Conservation (phyloP, 2,329 filamentous ascomycete genomes). For the Nothophoma quercina region DNA sequence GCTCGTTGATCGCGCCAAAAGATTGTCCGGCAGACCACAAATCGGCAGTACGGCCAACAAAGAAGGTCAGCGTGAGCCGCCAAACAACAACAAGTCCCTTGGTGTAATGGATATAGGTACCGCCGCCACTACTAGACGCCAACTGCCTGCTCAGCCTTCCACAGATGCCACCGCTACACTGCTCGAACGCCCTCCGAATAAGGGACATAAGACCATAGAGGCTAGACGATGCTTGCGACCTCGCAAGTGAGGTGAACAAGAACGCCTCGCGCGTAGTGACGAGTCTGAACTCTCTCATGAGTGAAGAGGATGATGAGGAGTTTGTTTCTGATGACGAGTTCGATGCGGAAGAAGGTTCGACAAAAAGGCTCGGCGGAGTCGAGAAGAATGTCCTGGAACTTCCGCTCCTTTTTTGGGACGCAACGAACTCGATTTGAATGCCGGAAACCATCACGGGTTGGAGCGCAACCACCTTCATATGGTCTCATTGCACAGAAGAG, state of each 20-base stretch:
- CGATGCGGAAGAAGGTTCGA: too few species aligned
- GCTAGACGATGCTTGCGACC: neutral
- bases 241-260: neutral
- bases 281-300: neutral
- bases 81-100: too few species aligned
- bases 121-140: too few species aligned
- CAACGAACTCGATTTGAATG: neutral
- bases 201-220: neutral
- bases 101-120: too few species aligned
- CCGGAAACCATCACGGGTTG: neutral
- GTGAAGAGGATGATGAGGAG: neutral
- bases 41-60: too few species aligned
- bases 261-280: neutral
- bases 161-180: too few species aligned
- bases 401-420: neutral
- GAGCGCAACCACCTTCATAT: neutral
- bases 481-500: neutral
- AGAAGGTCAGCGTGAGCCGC: too few species aligned
- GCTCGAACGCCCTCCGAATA: too few species aligned
- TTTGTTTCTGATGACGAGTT: too few species aligned
- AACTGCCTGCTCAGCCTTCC: too few species aligned
- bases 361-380: too few species aligned
- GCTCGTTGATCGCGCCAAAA: neutral
- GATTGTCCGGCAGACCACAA: neutral
- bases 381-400: neutral